phyloP scores from a whole-genome alignment of 2,329 filamentous ascomycete species.

The Chaetothyriales sp. region DNA sequence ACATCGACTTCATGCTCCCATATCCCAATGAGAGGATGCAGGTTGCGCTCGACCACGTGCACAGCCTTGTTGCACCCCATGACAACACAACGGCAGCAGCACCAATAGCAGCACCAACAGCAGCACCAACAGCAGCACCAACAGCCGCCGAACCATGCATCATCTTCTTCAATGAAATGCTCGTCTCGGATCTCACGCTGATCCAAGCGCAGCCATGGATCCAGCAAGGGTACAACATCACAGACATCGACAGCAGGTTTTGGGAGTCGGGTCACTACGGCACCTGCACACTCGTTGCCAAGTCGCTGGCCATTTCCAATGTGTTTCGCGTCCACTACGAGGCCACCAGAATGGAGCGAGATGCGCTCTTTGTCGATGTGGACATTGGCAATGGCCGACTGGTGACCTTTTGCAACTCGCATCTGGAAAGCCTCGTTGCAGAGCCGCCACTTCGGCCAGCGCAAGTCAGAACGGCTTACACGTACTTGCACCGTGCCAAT shows the following conservation, averaged over 20 bases:
- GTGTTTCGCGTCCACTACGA: constrained; percentile 41
- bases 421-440: constrained; percentile 42
- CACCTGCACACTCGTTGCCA: constrained; percentile 40
- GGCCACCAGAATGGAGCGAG: constrained; percentile 37
- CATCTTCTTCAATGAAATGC: constrained; percentile 43
- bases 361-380: constrained; percentile 44
- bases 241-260: constrained; percentile 30
- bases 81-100: not conserved
- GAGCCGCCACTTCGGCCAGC: constrained; percentile 36
- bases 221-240: constrained; percentile 34
- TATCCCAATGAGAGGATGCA: constrained; percentile 29
- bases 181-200: constrained; percentile 30
- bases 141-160: constrained; percentile 22
- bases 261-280: constrained; percentile 39
- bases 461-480: constrained; percentile 35
- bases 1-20: constrained; percentile 35
- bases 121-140: not conserved
- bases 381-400: constrained; percentile 15
- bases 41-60: constrained; percentile 28
- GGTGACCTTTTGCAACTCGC: constrained; percentile 42
- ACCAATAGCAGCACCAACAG: not conserved
- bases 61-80: constrained; percentile 19
- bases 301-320: constrained; percentile 29
- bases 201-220: constrained; percentile 37
- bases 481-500: constrained; percentile 27